Base-by-base conservation (phyloP, 371 early-diverging fungal species). In the Homolaphlyctis polyrhiza region DNA sequence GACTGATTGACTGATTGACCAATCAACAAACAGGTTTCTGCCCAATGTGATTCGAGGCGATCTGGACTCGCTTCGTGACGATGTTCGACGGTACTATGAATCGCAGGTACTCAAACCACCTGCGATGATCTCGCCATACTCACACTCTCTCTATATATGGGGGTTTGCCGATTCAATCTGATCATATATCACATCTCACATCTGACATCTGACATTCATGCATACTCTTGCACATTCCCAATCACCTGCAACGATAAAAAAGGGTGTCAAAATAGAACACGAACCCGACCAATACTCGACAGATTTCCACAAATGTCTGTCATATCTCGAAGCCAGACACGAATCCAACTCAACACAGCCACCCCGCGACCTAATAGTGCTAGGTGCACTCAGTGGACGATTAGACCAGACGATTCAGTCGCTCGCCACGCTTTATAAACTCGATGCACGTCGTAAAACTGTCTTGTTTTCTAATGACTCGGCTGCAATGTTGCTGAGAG, bases 331-430 rank as follows among this genome's bases (percentile, higher is more conserved):
- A 25, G 66, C 74, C 48, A 51, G 32, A 25, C 11, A 51, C 8
- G 11, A 51, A 21, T 8, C 52, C 11, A 14, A 25, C 8, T 11
- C 11, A 21, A 11, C 25, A 6, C 14, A 8, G 32, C 14, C 25
- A 14, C 25, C 27, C 8, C 11, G 27, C 11, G 52, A 51, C 27
- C 25, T 94, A 13, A 77, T 95, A 3, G 93, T 87, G 0, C 68
- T 88, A 8, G 94, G 96, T 34, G 92, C 90, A 3, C 68, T 92
- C 5, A 87, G 91, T 32, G 97, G 96, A 0, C 86, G 97, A 32
- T 89, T 96, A 63, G 97, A 96, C 72, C 96, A 96, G 59, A 83
- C 85, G 14, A 87, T 96, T 71, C 78, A 87, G 13, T 85, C 76
- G 59, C 86, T 96, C 27, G 83, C 92, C 66, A 73, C 85, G 32